Conservation (phyloP, 768 basidiomycete genomes). For the Calvatia gigantea region DNA sequence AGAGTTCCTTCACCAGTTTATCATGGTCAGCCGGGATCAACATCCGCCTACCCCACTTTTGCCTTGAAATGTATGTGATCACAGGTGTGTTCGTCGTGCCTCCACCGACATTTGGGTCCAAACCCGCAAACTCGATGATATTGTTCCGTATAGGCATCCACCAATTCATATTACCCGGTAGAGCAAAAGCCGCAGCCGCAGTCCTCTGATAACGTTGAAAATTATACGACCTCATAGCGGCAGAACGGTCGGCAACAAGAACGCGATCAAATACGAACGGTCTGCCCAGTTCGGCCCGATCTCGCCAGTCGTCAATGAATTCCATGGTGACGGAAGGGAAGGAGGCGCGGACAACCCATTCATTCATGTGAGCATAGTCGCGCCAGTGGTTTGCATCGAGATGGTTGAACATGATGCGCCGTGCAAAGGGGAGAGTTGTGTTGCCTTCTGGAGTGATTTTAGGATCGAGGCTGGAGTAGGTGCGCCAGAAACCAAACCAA, state of each 20-base stretch:
- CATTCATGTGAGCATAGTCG: conserved; percentile 90
- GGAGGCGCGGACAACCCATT: conserved; percentile 74
- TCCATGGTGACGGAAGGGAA: conserved; percentile 83
- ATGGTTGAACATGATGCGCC: conserved; percentile 74
- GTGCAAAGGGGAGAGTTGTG: conserved; percentile 68
- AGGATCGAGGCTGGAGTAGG: conserved; percentile 80
- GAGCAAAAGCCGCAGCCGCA: conserved; percentile 68
- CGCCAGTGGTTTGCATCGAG: conserved; percentile 79
- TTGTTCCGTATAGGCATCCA: conserved; percentile 77
- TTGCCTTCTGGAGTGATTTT: conserved; percentile 61
- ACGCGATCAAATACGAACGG: conserved; percentile 86
- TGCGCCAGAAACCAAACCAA: conserved; percentile 89
- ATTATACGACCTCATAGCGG: conserved; percentile 69
- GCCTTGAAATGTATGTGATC: conserved; percentile 90
- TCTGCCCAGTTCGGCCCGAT: conserved; percentile 65
- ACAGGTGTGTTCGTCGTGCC: conserved; percentile 60
- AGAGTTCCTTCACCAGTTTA: conserved; percentile 68
- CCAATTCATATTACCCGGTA: conserved; percentile 79
- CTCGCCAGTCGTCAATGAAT: conserved; percentile 80
- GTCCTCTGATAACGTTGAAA: conserved; percentile 72
- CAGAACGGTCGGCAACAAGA: conserved; percentile 80
- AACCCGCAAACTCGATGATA: conserved; percentile 68
- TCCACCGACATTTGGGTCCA: conserved; percentile 40
- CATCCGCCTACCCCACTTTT: conserved; percentile 86
- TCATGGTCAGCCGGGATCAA: conserved; percentile 75